Conservation (phyloP, 2,329 filamentous ascomycete species). For the Colletotrichum sojae region DNA sequence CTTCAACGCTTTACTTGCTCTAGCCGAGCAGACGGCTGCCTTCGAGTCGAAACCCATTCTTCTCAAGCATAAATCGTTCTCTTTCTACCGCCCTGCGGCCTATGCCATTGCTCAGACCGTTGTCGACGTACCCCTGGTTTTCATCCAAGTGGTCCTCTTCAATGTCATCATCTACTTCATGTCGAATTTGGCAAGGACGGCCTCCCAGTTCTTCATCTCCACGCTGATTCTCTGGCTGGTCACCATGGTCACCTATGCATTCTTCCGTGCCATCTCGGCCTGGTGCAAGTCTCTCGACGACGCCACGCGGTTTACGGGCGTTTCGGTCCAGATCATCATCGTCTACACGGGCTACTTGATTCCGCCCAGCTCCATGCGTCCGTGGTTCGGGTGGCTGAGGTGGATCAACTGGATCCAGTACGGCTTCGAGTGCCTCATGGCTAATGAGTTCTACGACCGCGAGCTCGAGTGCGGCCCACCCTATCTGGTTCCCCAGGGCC, state of each 20-base stretch:
- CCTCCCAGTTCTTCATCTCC: slow-evolving; percentile 75
- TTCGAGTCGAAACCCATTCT: slow-evolving; percentile 76
- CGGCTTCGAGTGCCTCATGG: slow-evolving; percentile 76
- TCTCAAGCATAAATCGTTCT: slow-evolving; percentile 79
- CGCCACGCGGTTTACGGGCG: slow-evolving; percentile 50
- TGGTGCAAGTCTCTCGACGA: slow-evolving; percentile 64
- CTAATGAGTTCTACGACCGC: slow-evolving; percentile 73
- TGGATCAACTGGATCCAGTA: slow-evolving; percentile 69
- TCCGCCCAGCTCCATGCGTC: slow-evolving; percentile 62
- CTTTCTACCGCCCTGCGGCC: slow-evolving; percentile 75
- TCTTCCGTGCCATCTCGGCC: slow-evolving; percentile 65
- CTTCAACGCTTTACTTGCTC: slow-evolving; percentile 73
- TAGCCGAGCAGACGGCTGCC: slow-evolving; percentile 72
- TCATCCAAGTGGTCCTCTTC: slow-evolving; percentile 72
- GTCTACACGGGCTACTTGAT: slow-evolving; percentile 62
- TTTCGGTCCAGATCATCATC: slow-evolving; percentile 47
- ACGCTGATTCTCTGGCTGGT: slow-evolving; percentile 67
- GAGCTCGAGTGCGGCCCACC: slow-evolving; percentile 68
- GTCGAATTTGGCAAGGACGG: slow-evolving; percentile 67
- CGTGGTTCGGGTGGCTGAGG: slow-evolving; percentile 68
- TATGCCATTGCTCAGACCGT: slow-evolving; percentile 59
- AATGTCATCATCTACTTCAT: slow-evolving; percentile 74
- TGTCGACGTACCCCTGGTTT: slow-evolving; percentile 66
- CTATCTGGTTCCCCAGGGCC: slow-evolving; percentile 67
- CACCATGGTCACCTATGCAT: slow-evolving; percentile 69